Evolutionary conservation across 345 rosid genomes (phyloP), one percentile per base, ranked within the genome.

Genomic region (Eucalyptus tenuipes): DNA sequence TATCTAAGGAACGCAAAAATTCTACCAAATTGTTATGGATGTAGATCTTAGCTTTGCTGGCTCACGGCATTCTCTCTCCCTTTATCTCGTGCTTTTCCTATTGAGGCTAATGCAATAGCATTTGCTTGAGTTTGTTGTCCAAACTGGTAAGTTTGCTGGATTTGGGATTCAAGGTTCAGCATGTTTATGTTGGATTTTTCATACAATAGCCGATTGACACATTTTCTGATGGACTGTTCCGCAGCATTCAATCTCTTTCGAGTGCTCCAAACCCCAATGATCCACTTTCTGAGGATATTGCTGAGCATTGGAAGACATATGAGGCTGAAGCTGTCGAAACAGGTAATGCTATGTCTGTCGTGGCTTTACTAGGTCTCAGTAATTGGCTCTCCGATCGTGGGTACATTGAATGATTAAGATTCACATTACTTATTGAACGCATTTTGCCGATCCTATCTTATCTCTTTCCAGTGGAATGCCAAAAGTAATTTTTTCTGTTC

Each of bases 201-300:
- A 29, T 40, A 49, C 29, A 16, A 31, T 87, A 59, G 49, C 84
- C 71, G 50, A 84, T 44, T 49, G 57, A 48, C 29, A 3, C 25
- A 81, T 5, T 81, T 47, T 71, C 47, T 44, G 57, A 49, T 64
- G 61, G 57, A 71, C 40, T 82, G 66, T 17, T 42, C 31, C 33
- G 50, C 66, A 93, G 93, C 88, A 93, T 92, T 86, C 96, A 91
- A 91, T 93, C 96, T 47, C 93, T 94, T 61, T 89, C 93, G 61
- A 94, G 95, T 85, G 95, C 94, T 85, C 93, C 94, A 11, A 94
- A 94, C 90, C 95, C 95, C 3, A 91, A 93, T 17, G 96, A 94
- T 88, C 96, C 94, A 37, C 94, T 94, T 45, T 92, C 93, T 4
- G 94, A 94, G 91, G 93, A 94, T 90, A 91, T 92, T 29, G 94